These are phyloP conservation scores for Solidago caesia DNA, from an alignment of 129 eudicot genomes.

Conservation along the genomic window DNA sequence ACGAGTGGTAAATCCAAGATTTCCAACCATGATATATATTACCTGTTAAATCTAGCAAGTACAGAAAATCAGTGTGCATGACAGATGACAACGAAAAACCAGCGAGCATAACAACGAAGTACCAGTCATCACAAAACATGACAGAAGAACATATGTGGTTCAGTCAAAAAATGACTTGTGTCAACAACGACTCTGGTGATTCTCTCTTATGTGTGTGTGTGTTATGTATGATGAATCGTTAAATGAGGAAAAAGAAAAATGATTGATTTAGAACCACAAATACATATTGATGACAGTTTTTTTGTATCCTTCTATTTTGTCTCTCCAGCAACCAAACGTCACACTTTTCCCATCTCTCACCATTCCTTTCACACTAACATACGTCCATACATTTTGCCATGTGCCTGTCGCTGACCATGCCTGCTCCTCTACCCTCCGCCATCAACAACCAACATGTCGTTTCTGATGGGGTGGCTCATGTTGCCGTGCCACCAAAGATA, in stretches of 20 bases:
- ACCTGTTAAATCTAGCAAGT: neutral
- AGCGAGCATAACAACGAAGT: too few species aligned
- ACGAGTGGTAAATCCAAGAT: too few species aligned
- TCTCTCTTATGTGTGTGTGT: too few species aligned
- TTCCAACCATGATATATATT: too few species aligned
- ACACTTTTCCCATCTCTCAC: neutral
- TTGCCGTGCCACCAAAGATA: slow-evolving; percentile 23
- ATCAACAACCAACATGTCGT: slow-evolving; percentile 20
- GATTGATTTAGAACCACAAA: slow-evolving; percentile 19
- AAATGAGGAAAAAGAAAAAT: neutral
- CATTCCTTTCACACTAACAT: slow-evolving; percentile 20
- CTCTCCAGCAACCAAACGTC: too few species aligned
- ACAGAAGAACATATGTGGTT: too few species aligned
- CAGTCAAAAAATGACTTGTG: too few species aligned
- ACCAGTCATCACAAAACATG: too few species aligned
- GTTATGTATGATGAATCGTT: too few species aligned
- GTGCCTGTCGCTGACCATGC: slow-evolving; percentile 26
- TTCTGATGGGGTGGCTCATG: neutral
- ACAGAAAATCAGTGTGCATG: neutral
- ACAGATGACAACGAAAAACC: too few species aligned
- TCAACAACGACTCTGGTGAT: too few species aligned
- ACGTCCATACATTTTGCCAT: slow-evolving; percentile 50
- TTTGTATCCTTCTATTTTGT: neutral
- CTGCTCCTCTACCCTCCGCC: slow-evolving; percentile 8
- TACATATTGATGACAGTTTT: neutral